phyloP scores from a whole-genome alignment of 495 filamentous ascomycete species.

The Podospora sp. region DNA sequence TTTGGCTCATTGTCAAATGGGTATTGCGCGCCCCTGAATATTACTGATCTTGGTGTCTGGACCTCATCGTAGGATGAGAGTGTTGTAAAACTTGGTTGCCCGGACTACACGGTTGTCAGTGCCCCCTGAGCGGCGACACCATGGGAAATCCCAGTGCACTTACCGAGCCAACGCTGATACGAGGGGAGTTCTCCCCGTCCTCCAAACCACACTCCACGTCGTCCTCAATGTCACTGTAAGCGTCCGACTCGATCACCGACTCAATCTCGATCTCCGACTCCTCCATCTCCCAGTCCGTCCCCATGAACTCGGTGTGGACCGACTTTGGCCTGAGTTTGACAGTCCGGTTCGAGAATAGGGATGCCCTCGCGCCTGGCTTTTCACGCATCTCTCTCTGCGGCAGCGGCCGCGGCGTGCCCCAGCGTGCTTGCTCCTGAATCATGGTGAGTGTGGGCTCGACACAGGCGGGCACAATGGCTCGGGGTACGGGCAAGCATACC shows the following conservation, averaged over 20 bases:
- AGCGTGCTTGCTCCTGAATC: constrained; percentile 30
- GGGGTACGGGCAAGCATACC: constrained; percentile 25
- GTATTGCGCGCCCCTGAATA: constrained; percentile 36
- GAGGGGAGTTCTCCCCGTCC: constrained; percentile 65
- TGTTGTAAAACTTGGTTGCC: constrained; percentile 70
- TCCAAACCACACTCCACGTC: constrained; percentile 39
- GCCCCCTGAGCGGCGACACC: constrained; percentile 2
- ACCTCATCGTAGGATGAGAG: constrained; percentile 76
- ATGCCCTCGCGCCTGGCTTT: constrained; percentile 45
- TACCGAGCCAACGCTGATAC: constrained; percentile 68
- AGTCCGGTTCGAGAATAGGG: constrained; percentile 47
- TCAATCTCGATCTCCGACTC: constrained; percentile 51
- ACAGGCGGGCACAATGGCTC: not conserved
- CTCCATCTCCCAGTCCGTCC: constrained; percentile 70
- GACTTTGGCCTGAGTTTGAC: constrained; percentile 57
- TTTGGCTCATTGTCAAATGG: constrained; percentile 47
- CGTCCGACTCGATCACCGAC: constrained; percentile 11
- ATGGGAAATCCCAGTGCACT: constrained; percentile 29
- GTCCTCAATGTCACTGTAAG: constrained; percentile 53
- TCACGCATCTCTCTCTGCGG: constrained; percentile 50
- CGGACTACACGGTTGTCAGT: constrained; percentile 48
- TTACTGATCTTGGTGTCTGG: constrained; percentile 65
- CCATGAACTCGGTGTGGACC: constrained; percentile 69
- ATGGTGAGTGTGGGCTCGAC: constrained; percentile 22
- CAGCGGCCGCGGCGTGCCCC: constrained; percentile 22